Evolutionary conservation across 352 stramenopile genomes (phyloP), one percentile per base, ranked within the genome.

Genomic region (Phytopythium chamaehyphon): DNA sequence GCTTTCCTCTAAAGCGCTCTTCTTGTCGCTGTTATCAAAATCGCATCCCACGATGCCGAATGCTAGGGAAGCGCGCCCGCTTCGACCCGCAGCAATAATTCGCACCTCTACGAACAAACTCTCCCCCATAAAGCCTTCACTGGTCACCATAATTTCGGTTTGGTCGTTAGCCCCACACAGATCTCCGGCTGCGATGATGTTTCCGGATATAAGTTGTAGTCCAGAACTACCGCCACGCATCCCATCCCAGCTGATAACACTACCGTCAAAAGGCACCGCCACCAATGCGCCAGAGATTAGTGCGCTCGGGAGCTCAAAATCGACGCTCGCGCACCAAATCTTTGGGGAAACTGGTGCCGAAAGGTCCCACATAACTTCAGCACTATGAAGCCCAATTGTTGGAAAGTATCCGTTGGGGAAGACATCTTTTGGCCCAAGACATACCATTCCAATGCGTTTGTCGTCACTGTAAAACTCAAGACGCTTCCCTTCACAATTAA

Each of bases 301-400:
- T 1, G 71, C 47, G 26, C 64, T 78, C 22, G 66, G 59, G 43
- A 93, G 85, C 43, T 83, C 71, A 44, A 86, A 85, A 6, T 51
- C 69, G 11, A 51, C 64, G 37, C 56, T 78, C 7, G 57, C 42
- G 35, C 59, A 76, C 73, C 82, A 90, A 3, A 93, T 47, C 22
- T 87, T 88, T 9, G 75, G 53, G 15, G 81, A 83, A 22, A 90
- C 57, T 16, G 61, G 47, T 12, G 81, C 63, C 9, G 56, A 59
- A 15, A 93, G 59, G 51, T 95, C 71, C 70, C 83, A 89, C 42
- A 71, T 62, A 10, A 92, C 40, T 39, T 92, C 79, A 26, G 80
- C 68, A 31, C 77, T 66, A 24, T 62, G 63, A 15, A 92, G 38
- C 10, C 76, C 84, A 26, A 95, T 62, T 14, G 74, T 70, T 35